These are phyloP conservation scores for Haplosporangium gracile DNA, from an alignment of 192 early-diverging fungal genomes.

Conservation along the genomic window DNA sequence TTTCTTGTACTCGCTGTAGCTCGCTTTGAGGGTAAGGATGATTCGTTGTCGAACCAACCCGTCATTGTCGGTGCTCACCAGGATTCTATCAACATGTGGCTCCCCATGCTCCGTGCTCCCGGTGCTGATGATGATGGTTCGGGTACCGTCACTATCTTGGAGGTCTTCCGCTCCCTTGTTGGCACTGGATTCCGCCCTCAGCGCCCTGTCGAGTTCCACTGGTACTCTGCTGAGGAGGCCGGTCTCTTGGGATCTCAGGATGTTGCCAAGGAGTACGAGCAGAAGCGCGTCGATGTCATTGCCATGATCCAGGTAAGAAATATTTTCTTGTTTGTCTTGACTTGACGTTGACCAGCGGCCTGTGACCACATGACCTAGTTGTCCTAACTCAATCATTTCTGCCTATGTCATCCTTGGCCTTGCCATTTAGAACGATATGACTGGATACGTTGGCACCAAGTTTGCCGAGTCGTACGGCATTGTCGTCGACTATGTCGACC, in stretches of 20 bases:
- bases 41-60: slow-evolving; percentile 63
- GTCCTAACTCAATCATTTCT: not conserved
- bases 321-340: not conserved
- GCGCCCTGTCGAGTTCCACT: slow-evolving; percentile 96
- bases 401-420: not conserved
- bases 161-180: slow-evolving; percentile 84
- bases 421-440: slow-evolving; percentile 84
- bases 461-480: slow-evolving; percentile 80
- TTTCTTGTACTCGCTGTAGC: slow-evolving; percentile 58
- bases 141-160: slow-evolving; percentile 91
- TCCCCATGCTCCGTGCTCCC: slow-evolving; percentile 84
- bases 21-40: slow-evolving; percentile 77
- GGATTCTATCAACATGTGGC: slow-evolving; percentile 89
- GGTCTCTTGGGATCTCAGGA: slow-evolving; percentile 92
- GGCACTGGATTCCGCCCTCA: slow-evolving; percentile 75
- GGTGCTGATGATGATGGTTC: slow-evolving; percentile 92
- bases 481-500: slow-evolving; percentile 85
- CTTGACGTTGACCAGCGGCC: too few relatives aligned
- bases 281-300: slow-evolving; percentile 68
- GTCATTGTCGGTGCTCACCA: slow-evolving; percentile 93
- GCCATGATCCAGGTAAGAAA: slow-evolving; percentile 81
- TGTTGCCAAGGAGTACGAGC: slow-evolving; percentile 78
- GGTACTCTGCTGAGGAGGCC: slow-evolving; percentile 93
- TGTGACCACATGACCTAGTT: not conserved
- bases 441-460: slow-evolving; percentile 80